phyloP scores from a whole-genome alignment of 805 yeast genomes.

The Metschnikowia rubicola region DNA sequence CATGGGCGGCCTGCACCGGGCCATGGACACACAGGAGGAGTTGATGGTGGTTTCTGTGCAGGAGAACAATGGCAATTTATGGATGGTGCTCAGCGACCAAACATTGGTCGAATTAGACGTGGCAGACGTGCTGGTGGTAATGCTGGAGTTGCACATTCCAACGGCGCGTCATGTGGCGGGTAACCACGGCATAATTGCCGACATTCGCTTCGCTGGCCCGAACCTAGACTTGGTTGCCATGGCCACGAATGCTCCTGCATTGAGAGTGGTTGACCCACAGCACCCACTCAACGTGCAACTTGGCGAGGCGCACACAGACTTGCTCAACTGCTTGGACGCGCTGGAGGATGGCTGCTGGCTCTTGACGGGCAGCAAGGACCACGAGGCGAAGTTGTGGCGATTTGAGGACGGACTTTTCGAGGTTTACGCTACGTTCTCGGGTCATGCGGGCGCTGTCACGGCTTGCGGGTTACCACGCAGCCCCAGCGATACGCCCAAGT shows the following conservation, averaged over 20 bases:
- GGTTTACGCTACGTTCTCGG: conserved; percentile 63
- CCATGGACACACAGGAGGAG: conserved; percentile 65
- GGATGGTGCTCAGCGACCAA: conserved; percentile 77
- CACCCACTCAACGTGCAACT: conserved; percentile 58
- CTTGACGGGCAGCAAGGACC: conserved; percentile 88
- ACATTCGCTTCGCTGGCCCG: conserved; percentile 75
- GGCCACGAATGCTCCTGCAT: conserved; percentile 90
- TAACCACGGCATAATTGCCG: conserved; percentile 94
- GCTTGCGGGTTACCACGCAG: conserved; percentile 72
- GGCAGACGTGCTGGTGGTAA: conserved; percentile 27
- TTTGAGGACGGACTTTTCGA: conserved; percentile 46
- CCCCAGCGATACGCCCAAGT: conserved; percentile 49
- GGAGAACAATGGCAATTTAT: conserved; percentile 33
- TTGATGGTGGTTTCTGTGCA: conserved; percentile 62
- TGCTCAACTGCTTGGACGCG: conserved; percentile 75
- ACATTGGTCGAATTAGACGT: conserved; percentile 52
- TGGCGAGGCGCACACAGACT: conserved; percentile 79
- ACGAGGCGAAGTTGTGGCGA: conserved; percentile 80
- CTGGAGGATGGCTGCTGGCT: conserved; percentile 84
- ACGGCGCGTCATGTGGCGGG: conserved; percentile 68
- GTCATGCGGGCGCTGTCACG: conserved; percentile 85
- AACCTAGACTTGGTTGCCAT: conserved; percentile 58
- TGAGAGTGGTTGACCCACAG: conserved; percentile 69
- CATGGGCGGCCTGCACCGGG: conserved; percentile 44
- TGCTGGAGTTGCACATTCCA: conserved; percentile 29